Base-by-base conservation (phyloP, 208 protist species). In the Leishmania guyanensis region DNA sequence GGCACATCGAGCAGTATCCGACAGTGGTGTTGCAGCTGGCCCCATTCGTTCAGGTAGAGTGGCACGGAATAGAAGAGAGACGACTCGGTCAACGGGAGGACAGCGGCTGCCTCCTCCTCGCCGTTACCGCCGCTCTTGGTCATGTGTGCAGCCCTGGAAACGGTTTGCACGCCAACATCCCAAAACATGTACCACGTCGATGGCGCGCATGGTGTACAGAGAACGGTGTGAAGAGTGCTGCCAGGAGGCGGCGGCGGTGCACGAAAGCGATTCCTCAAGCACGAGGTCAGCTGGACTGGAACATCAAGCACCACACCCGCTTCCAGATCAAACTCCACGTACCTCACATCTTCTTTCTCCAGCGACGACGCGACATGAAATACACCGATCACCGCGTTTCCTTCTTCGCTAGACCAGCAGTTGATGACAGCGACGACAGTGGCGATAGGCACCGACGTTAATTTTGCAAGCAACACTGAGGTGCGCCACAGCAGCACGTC, bases 381-480 rank as follows among this genome's bases (percentile, higher is more conserved):
- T 36, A 86, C 58, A 48, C 62, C 78, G 16, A 86, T 58, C 9
- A 82, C 82, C 17, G 54, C 12, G 29, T 5, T 60, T 22, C 22
- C 64, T 2, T 66, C 82, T 3, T 4, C 20, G 5, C 33, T 64
- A 17, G 64, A 69, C 82, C 82, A 86, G 82, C 78, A 86, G 54
- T 86, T 86, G 33, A 82, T 53, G 20, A 76, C 68, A 16, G 78
- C 70, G 14, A 82, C 39, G 29, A 82, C 39, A 22, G 46, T 53
- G 39, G 72, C 64, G 62, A 92, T 84, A 5, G 90, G 88, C 8
- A 92, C 62, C 22, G 83, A 86, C 33, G 78, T 77, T 46, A 95
- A 87, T 20, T 81, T 81, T 5, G 53, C 75, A 10, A 81, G 64
- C 56, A 81, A 60, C 36, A 29, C 62, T 26, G 66, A 81, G 43